These are phyloP conservation scores for Yamadazyma akitaensis DNA, from an alignment of 805 yeast species.

Conservation along the genomic window DNA sequence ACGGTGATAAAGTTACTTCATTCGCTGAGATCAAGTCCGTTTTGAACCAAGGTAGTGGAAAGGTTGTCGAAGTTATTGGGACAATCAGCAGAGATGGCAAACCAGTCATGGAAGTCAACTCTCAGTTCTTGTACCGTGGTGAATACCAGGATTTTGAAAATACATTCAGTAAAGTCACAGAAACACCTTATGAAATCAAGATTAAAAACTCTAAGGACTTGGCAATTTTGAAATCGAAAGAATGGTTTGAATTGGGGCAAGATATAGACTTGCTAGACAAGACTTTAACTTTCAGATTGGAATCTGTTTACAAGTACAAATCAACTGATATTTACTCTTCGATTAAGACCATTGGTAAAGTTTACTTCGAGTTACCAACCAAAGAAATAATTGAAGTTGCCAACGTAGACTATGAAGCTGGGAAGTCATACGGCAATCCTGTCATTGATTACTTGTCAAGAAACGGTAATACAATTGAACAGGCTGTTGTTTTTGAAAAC, in stretches of 20 bases:
- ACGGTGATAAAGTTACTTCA: constrained; percentile 81
- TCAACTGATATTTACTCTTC: constrained; percentile 70
- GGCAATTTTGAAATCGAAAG: constrained; percentile 91
- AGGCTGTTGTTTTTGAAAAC: constrained; percentile 86
- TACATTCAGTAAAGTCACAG: constrained; percentile 85
- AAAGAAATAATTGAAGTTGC: constrained; percentile 86
- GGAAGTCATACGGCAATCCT: constrained; percentile 94
- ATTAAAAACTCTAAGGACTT: constrained; percentile 79
- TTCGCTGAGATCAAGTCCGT: constrained; percentile 85
- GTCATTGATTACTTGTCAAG: constrained; percentile 90
- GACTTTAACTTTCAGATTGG: constrained; percentile 83
- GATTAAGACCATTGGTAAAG: constrained; percentile 81
- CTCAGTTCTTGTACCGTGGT: constrained; percentile 97
- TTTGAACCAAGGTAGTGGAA: constrained; percentile 87
- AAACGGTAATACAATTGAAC: constrained; percentile 91
- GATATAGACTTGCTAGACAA: constrained; percentile 70
- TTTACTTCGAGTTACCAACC: constrained; percentile 84
- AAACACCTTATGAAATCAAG: constrained; percentile 79
- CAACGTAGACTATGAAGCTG: constrained; percentile 81
- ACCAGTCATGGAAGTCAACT: constrained; percentile 90
- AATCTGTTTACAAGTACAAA: constrained; percentile 80
- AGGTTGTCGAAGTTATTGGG: constrained; percentile 93
- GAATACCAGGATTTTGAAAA: constrained; percentile 80
- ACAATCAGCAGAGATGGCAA: constrained; percentile 69
- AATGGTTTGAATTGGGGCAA: constrained; percentile 89